Evolutionary conservation across 139 green algal genomes (phyloP).

Genomic region (Coelastrella sp.): DNA sequence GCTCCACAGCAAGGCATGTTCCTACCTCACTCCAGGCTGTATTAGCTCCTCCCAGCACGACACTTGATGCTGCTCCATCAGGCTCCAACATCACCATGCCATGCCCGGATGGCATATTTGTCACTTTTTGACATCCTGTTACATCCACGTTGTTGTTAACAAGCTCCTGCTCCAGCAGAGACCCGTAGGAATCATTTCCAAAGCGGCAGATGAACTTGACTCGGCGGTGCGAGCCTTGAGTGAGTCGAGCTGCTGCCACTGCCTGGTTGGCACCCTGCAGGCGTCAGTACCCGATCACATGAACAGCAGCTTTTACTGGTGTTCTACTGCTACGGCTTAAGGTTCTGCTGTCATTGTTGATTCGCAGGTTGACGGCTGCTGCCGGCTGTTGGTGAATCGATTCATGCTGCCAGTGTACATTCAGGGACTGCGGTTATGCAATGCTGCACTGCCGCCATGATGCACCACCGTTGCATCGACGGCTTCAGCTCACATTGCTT

Average conservation of each 20-base stretch:
- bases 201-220: conserved; percentile 62
- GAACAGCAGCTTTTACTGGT: neutral
- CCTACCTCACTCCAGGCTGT: conserved; percentile 28
- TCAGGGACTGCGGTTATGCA: neutral
- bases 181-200: conserved; percentile 65
- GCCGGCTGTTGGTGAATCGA: neutral
- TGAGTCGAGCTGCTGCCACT: conserved; percentile 60
- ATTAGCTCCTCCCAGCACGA: conserved; percentile 81
- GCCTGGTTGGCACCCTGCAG: conserved; percentile 77
- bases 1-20: neutral
- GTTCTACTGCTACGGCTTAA: neutral
- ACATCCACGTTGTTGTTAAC: conserved; percentile 56
- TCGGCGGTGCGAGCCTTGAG: neutral
- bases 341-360: neutral
- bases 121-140: conserved; percentile 17
- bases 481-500: too few species aligned
- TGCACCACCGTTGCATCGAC: neutral
- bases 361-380: neutral
- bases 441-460: neutral
- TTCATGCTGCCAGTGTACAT: neutral
- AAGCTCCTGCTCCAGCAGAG: conserved; percentile 57
- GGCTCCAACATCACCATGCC: conserved; percentile 79
- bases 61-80: conserved; percentile 66
- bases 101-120: conserved; percentile 57
- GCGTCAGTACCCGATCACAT: neutral